Evolutionary conservation across 2,329 filamentous ascomycete genomes (phyloP).

Genomic region (Rhytidhysteron rufulum): DNA sequence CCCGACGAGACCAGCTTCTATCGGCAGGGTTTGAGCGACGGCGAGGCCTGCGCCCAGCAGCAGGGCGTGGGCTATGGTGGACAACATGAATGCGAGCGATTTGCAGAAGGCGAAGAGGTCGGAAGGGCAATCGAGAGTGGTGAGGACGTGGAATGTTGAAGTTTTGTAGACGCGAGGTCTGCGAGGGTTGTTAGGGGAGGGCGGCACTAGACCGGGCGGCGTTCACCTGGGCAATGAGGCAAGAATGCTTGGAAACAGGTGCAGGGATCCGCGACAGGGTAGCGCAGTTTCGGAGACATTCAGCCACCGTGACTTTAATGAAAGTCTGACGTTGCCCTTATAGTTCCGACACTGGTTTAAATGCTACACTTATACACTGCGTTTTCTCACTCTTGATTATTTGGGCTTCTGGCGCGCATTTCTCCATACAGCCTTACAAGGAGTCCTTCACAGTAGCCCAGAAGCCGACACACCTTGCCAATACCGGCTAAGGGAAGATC

Average conservation of each 20-base stretch:
- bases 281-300: too few relatives aligned
- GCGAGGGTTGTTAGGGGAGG: background rate
- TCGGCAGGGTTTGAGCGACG: slow-evolving; percentile 34
- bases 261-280: slow-evolving; percentile 1
- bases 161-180: background rate
- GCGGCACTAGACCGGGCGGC: slow-evolving; percentile 1
- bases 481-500: too few relatives aligned
- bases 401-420: too few relatives aligned
- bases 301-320: too few relatives aligned
- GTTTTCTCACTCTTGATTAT: too few relatives aligned
- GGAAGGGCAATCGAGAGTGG: slow-evolving; percentile 9
- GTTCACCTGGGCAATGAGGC: slow-evolving; percentile 4
- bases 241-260: background rate
- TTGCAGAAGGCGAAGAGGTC: slow-evolving; percentile 7
- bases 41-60: slow-evolving; percentile 33
- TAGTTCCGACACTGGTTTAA: too few relatives aligned
- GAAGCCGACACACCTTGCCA: too few relatives aligned
- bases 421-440: too few relatives aligned
- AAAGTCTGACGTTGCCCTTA: too few relatives aligned
- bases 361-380: too few relatives aligned
- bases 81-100: slow-evolving; percentile 11
- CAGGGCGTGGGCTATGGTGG: slow-evolving; percentile 21
- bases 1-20: slow-evolving; percentile 57
- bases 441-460: too few relatives aligned
- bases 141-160: slow-evolving; percentile 8